Conservation (phyloP, 1,284 basidiomycete genomes). For the Malassezia arunalokei region DNA sequence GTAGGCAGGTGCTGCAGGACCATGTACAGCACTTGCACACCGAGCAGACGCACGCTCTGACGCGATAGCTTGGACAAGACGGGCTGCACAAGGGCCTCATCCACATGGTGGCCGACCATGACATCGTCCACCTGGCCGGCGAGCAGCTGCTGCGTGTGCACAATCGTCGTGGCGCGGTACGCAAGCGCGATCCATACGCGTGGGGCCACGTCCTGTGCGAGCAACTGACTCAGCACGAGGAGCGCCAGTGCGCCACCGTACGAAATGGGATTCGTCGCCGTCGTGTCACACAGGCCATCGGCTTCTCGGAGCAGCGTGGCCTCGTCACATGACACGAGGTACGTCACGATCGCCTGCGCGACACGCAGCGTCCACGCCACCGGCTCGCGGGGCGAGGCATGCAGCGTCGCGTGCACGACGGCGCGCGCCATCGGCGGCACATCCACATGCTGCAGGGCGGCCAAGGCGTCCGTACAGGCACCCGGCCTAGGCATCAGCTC, state of each 20-base stretch:
- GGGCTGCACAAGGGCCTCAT: neutral
- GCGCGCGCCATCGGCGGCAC: neutral
- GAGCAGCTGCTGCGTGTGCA: slow-evolving; percentile 7
- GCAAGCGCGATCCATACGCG: slow-evolving; percentile 3
- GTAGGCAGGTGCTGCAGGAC: slow-evolving; percentile 6
- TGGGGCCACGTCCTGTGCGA: neutral
- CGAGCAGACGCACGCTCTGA: slow-evolving; percentile 1
- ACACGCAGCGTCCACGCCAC: neutral
- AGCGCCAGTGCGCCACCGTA: slow-evolving; percentile 8
- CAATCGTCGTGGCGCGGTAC: neutral
- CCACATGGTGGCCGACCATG: neutral
- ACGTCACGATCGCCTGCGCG: neutral
- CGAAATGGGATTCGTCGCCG: neutral
- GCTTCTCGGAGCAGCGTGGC: neutral
- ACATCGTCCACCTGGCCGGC: slow-evolving; percentile 5
- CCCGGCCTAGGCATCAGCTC: slow-evolving; percentile 7
- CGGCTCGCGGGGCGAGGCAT: neutral
- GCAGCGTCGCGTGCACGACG: neutral
- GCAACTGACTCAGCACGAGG: slow-evolving; percentile 9
- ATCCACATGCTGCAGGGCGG: neutral
- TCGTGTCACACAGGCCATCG: neutral
- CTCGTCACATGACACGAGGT: neutral
- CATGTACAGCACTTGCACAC: slow-evolving; percentile 5
- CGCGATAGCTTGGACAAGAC: slow-evolving; percentile 6
- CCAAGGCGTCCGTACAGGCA: neutral